phyloP scores from a whole-genome alignment of 371 early-diverging fungal species.

The Mycotypha africana region DNA sequence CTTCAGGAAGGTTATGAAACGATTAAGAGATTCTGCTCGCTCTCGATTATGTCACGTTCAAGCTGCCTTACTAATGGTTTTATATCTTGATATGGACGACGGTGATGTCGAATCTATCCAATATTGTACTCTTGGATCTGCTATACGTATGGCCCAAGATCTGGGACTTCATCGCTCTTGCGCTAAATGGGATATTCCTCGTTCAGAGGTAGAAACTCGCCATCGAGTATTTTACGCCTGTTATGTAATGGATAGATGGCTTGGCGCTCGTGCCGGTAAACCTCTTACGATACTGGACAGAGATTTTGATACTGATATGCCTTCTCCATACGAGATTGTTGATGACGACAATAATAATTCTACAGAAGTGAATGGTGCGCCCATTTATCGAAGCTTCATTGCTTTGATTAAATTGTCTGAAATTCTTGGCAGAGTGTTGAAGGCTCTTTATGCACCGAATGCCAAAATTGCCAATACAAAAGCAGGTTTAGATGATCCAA shows the following conservation, averaged over 20 bases:
- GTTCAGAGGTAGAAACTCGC: conserved; percentile 51
- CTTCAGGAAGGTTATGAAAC: conserved; percentile 33
- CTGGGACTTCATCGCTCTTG: conserved; percentile 62
- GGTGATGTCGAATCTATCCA: conserved; percentile 39
- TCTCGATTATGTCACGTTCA: conserved; percentile 39
- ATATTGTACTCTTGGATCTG: conserved; percentile 58
- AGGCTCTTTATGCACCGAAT: conserved; percentile 41
- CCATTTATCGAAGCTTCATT: conserved; percentile 29
- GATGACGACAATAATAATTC: conserved; percentile 10
- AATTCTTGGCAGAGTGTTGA: conserved; percentile 39
- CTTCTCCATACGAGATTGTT: conserved; percentile 28
- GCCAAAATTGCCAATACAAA: conserved; percentile 33
- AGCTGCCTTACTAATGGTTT: conserved; percentile 34
- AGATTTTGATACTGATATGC: conserved; percentile 41
- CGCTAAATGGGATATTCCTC: conserved; percentile 44
- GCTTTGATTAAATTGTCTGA: conserved; percentile 34
- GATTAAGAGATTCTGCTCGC: conserved; percentile 22
- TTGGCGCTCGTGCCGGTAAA: conserved; percentile 44
- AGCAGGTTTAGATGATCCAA: conserved; percentile 38
- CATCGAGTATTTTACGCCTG: conserved; percentile 62
- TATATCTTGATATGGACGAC: conserved; percentile 42
- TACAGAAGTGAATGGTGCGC: neutral
- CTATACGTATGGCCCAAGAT: conserved; percentile 66
- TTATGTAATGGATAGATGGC: conserved; percentile 54
- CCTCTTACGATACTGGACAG: conserved; percentile 47